phyloP scores from a whole-genome alignment of 208 protist genomes.

The Acanthamoeba divionensis region DNA sequence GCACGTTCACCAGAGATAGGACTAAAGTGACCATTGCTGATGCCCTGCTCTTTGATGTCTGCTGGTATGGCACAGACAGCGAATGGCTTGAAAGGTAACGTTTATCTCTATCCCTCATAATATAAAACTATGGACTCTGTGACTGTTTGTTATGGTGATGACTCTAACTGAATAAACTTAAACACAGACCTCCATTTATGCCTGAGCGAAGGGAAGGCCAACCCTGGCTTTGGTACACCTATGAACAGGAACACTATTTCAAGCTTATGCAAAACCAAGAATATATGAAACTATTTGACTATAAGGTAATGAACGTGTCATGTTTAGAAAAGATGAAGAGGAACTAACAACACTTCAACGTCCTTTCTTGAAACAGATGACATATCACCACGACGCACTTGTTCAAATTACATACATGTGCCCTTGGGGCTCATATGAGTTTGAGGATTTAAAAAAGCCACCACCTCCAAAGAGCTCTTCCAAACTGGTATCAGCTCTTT shows the following conservation, averaged over 20 bases:
- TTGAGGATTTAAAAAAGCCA: background rate
- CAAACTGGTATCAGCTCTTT: background rate
- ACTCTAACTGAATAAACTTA: background rate
- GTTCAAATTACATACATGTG: conserved; percentile 27
- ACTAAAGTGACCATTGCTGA: conserved; percentile 13
- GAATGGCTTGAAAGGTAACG: conserved; percentile 11
- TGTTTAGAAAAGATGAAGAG: background rate
- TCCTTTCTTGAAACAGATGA: background rate
- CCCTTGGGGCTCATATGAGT: background rate
- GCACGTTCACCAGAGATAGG: conserved; percentile 30
- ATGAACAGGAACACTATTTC: background rate
- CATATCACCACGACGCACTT: background rate
- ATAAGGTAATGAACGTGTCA: background rate
- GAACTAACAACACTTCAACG: background rate
- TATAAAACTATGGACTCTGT: background rate
- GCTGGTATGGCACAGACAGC: background rate
- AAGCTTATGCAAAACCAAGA: background rate
- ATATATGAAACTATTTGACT: conserved; percentile 23
- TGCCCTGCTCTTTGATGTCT: background rate
- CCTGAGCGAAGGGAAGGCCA: conserved; percentile 22
- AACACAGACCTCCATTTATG: background rate
- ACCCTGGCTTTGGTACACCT: conserved; percentile 8
- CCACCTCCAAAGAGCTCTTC: background rate
- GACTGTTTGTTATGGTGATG: background rate
- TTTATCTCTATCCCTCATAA: background rate